Percentiles rank a stretch among this genome's conserved stretches.
phyloP scores from a whole-genome alignment of 1,139 yeast species.

The Lodderomyces pseudojiufengensis region DNA sequence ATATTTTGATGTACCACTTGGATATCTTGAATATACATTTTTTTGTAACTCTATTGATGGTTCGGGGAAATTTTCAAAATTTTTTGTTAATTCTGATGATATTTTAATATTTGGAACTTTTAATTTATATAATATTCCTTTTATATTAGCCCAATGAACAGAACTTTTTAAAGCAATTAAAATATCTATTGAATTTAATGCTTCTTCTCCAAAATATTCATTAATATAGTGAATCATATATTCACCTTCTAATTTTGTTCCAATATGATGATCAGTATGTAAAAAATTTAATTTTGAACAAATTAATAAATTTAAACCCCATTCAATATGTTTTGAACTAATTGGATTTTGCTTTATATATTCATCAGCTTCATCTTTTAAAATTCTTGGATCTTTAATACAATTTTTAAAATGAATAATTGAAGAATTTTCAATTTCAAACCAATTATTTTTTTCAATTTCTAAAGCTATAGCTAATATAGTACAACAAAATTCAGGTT shows the following conservation, averaged over 20 bases:
- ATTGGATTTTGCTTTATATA: slow-evolving; percentile 14
- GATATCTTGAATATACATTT: slow-evolving; percentile 45
- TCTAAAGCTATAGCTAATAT: slow-evolving; percentile 50
- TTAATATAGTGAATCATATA: slow-evolving; percentile 39
- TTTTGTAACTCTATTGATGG: slow-evolving; percentile 40
- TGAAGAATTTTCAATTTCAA: slow-evolving; percentile 44
- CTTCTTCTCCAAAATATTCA: slow-evolving; percentile 41
- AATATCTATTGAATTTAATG: slow-evolving; percentile 39
- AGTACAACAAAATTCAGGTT: slow-evolving; percentile 45
- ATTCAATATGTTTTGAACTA: slow-evolving; percentile 31
- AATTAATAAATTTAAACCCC: slow-evolving; percentile 43
- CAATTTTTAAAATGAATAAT: slow-evolving; percentile 37
- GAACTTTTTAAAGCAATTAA: slow-evolving; percentile 50
- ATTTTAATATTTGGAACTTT: slow-evolving; percentile 40
- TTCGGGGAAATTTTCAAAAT: slow-evolving; percentile 40
- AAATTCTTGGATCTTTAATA: slow-evolving; percentile 26
- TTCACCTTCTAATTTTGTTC: slow-evolving; percentile 46
- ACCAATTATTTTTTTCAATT: slow-evolving; percentile 49
- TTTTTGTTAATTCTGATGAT: slow-evolving; percentile 24
- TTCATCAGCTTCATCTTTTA: slow-evolving; percentile 16
- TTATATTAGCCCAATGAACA: slow-evolving; percentile 56
- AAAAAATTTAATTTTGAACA: slow-evolving; percentile 52
- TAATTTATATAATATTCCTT: slow-evolving; percentile 43
- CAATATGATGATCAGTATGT: slow-evolving; percentile 57
- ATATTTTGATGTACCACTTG: slow-evolving; percentile 53